Conservation (phyloP, 225 moss, liverwort and hornwort species). For the Pseudoscleropodium purum region DNA sequence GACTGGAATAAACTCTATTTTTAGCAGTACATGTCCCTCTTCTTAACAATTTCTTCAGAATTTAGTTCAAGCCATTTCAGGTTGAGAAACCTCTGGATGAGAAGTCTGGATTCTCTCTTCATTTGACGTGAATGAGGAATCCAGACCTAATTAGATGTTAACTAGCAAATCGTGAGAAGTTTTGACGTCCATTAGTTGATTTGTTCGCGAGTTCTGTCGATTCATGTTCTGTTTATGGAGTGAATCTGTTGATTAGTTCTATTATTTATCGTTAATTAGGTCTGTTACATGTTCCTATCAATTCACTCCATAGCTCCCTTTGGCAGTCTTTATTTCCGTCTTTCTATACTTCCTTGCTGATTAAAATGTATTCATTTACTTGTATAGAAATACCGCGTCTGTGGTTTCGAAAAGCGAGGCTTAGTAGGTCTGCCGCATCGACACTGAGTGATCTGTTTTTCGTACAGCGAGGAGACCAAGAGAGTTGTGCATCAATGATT, state of each 20-base stretch:
- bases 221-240: background rate
- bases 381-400: background rate
- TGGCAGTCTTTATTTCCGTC: background rate
- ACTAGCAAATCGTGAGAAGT: background rate
- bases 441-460: background rate
- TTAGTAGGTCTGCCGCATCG: background rate
- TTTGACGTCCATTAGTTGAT: background rate
- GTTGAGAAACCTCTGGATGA: background rate
- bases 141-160: background rate
- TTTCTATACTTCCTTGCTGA: background rate
- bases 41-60: background rate
- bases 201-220: background rate
- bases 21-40: background rate
- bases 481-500: background rate
- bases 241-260: background rate
- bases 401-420: background rate
- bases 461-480: background rate
- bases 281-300: background rate
- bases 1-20: background rate
- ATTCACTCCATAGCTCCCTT: background rate
- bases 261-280: background rate
- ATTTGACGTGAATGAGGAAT: background rate
- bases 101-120: background rate
- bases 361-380: background rate
- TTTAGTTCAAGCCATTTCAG: background rate